phyloP scores from a whole-genome alignment of 495 filamentous ascomycete genomes.

The Oleoguttula mirabilis region DNA sequence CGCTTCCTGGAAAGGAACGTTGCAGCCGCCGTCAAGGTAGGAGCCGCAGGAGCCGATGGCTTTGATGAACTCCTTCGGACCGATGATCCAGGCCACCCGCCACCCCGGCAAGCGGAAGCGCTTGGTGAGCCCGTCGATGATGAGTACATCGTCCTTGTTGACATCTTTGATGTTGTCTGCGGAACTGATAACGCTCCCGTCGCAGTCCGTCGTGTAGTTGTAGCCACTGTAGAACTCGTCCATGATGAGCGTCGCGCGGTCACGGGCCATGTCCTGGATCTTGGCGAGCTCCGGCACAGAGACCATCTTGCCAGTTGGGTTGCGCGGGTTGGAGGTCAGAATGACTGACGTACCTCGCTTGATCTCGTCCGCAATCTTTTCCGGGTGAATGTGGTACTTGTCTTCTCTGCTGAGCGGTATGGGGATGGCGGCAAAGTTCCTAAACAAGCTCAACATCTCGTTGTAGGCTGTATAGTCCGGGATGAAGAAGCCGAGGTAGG shows the following conservation, averaged over 20 bases:
- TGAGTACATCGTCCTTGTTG: constrained; percentile 65
- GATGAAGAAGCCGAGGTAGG: constrained; percentile 57
- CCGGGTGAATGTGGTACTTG: constrained; percentile 79
- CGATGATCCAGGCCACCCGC: constrained; percentile 92
- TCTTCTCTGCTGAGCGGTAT: constrained; percentile 73
- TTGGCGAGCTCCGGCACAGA: constrained; percentile 66
- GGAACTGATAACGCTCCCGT: constrained; percentile 74
- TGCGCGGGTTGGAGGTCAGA: constrained; percentile 90
- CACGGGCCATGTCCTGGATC: constrained; percentile 86
- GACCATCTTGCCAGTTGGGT: constrained; percentile 84
- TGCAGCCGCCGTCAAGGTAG: constrained; percentile 92
- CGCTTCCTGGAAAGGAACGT: constrained; percentile 90
- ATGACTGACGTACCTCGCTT: constrained; percentile 47
- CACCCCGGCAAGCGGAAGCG: constrained; percentile 92
- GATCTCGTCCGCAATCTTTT: constrained; percentile 52
- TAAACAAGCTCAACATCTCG: constrained; percentile 89
- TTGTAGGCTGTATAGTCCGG: constrained; percentile 76
- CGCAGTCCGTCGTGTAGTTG: constrained; percentile 61
- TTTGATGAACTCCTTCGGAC: constrained; percentile 92
- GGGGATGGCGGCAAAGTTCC: constrained; percentile 83
- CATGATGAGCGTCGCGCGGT: constrained; percentile 79
- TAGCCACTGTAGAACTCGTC: constrained; percentile 97
- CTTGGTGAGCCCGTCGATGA: constrained; percentile 94
- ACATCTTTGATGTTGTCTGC: constrained; percentile 71
- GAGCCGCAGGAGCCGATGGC: constrained; percentile 85